Evolutionary conservation across 2,329 filamentous ascomycete genomes (phyloP), one percentile per base, ranked within the genome.

Genomic region (Teratosphaeria pseudoeucalypti): DNA sequence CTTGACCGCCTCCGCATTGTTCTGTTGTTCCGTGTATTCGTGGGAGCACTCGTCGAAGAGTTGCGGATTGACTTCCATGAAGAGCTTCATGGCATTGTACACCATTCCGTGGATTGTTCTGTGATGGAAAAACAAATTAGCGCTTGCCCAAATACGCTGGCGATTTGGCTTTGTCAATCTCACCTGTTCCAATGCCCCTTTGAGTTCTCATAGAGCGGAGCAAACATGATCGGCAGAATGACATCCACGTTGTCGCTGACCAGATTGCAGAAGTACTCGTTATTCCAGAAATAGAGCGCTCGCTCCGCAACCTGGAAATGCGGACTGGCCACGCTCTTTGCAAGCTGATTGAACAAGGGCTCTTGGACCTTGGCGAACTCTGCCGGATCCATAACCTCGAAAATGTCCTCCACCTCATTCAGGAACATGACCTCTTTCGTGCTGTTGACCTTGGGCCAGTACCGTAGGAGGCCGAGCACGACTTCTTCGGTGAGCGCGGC

Each of bases 341-440:
- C 92, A 65, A 99, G 81, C 74, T 99, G 94, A 69, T 96, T 91
- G 81, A 99, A 99, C 47, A 99, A 79, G 55, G 94, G 92, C 71
- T 97, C 94, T 74, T 99, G 94, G 47, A 99, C 94, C 78, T 99
- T 99, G 67, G 92, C 92, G 70, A 99, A 99, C 73, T 99, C 94
- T 64, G 90, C 90, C 23, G 94, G 94, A 71, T 99, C 94, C 94
- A 99, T 99, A 55, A 99, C 94, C 76, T 99, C 94, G 72, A 99
- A 99, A 64, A 99, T 99, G 72, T 99, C 94, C 74, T 99, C 94
- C 37, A 99, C 92, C 75, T 99, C 94, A 70, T 99, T 99, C 68
- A 99, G 79, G 77, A 95, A 99, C 94, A 99, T 99, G 71, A 99
- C 94, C 76, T 99, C 94, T 76, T 99, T 99, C 57, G 94, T 99